Conservation (phyloP, 2,329 filamentous ascomycete genomes). For the Monascus ruber region DNA sequence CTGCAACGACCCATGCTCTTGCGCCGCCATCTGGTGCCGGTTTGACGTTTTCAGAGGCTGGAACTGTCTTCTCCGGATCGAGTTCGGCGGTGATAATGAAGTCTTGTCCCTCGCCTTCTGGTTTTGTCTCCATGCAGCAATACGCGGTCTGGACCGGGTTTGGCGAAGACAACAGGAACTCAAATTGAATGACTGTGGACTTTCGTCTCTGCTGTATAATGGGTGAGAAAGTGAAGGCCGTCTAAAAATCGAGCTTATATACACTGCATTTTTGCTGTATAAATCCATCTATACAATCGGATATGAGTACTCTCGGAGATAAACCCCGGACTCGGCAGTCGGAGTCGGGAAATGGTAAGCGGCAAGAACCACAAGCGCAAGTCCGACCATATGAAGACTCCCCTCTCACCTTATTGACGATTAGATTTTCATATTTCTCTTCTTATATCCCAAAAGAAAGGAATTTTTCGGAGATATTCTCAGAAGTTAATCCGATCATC, state of each 20-base stretch:
- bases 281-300: background rate
- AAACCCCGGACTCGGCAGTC: constrained; percentile 3
- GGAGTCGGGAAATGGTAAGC: constrained; percentile 14
- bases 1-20: constrained; percentile 17
- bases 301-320: background rate
- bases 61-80: background rate
- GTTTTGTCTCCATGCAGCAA: background rate
- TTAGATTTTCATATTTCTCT: background rate
- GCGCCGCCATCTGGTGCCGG: constrained; percentile 19
- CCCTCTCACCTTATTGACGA: background rate
- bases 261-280: too few relatives aligned
- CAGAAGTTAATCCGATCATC: too few relatives aligned
- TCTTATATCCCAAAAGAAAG: too few relatives aligned
- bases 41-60: constrained; percentile 8
- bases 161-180: too few relatives aligned
- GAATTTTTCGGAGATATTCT: too few relatives aligned
- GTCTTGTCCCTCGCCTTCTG: background rate
- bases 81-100: background rate
- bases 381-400: constrained; percentile 1
- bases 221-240: too few relatives aligned
- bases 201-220: too few relatives aligned
- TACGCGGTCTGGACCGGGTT: too few relatives aligned
- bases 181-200: too few relatives aligned
- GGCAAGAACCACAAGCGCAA: constrained; percentile 13
- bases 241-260: too few relatives aligned